phyloP scores from a whole-genome alignment of 352 stramenopile species.

The Globisporangium perplexum region DNA sequence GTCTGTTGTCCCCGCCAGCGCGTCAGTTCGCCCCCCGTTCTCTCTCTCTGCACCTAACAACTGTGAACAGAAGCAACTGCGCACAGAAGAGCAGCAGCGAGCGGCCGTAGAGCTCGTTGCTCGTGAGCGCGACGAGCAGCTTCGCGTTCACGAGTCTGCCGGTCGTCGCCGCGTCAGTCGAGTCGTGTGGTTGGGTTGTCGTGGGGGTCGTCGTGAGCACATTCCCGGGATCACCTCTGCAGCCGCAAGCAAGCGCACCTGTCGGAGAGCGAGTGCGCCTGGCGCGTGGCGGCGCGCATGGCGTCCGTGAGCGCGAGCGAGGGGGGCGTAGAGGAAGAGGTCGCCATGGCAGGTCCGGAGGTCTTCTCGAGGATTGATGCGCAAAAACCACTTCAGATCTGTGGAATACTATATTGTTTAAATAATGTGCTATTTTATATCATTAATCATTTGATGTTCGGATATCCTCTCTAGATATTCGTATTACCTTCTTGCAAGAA shows the following conservation, averaged over 20 bases:
- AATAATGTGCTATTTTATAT: not conserved
- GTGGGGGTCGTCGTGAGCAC: too few relatives aligned
- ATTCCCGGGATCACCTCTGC: too few relatives aligned
- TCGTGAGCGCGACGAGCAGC: constrained; percentile 57
- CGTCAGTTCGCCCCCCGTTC: not conserved
- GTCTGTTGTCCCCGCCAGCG: constrained; percentile 22
- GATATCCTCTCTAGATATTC: too few relatives aligned
- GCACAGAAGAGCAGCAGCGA: constrained; percentile 66
- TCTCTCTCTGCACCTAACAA: not conserved
- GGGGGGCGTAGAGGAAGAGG: not conserved
- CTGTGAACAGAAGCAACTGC: constrained; percentile 8
- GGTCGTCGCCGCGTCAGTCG: too few relatives aligned
- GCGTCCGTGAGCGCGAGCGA: constrained; percentile 25
- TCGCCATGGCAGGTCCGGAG: not conserved
- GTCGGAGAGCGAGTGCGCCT: constrained; percentile 47
- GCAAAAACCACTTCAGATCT: too few relatives aligned
- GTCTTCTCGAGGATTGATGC: not conserved
- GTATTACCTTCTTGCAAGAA: too few relatives aligned
- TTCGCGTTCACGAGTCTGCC: constrained; percentile 60
- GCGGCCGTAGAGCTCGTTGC: constrained; percentile 59
- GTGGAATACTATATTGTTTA: too few relatives aligned
- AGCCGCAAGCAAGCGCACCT: constrained; percentile 36
- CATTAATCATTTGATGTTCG: not conserved
- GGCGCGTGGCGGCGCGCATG: constrained; percentile 41
- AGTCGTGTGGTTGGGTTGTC: too few relatives aligned